These are phyloP conservation scores for Auricularia cornea DNA, from an alignment of 768 basidiomycete genomes.

Conservation along the genomic window DNA sequence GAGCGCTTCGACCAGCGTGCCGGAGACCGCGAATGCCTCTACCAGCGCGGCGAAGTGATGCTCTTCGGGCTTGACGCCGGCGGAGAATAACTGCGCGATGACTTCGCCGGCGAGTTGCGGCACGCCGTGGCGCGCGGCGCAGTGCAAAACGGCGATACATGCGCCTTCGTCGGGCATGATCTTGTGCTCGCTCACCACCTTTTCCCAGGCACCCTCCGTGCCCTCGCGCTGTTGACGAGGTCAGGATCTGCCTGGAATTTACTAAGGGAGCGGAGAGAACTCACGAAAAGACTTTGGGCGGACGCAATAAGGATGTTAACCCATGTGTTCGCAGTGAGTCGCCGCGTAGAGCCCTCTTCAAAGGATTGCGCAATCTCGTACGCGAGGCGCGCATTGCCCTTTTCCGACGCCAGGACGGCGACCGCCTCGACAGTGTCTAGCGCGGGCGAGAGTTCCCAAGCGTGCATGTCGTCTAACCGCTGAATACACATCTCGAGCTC, in stretches of 20 bases:
- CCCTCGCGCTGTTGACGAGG: slow-evolving; percentile 49
- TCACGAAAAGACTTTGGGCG: slow-evolving; percentile 58
- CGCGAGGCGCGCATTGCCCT: slow-evolving; percentile 56
- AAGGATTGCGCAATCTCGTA: slow-evolving; percentile 59
- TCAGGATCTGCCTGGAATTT: neutral
- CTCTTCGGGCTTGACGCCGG: slow-evolving; percentile 48
- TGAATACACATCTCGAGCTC: slow-evolving; percentile 63
- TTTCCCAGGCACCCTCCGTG: slow-evolving; percentile 52
- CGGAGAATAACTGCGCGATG: slow-evolving; percentile 43
- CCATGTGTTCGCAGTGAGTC: slow-evolving; percentile 52
- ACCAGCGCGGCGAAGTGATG: slow-evolving; percentile 72
- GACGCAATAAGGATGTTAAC: slow-evolving; percentile 56
- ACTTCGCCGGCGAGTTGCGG: slow-evolving; percentile 62
- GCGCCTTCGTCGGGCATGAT: slow-evolving; percentile 68
- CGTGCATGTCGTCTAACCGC: slow-evolving; percentile 50
- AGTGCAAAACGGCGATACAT: slow-evolving; percentile 58
- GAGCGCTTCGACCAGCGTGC: slow-evolving; percentile 56
- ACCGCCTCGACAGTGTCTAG: slow-evolving; percentile 42
- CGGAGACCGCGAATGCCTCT: slow-evolving; percentile 57
- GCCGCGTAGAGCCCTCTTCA: slow-evolving; percentile 46
- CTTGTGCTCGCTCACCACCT: slow-evolving; percentile 41
- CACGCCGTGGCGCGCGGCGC: slow-evolving; percentile 65
- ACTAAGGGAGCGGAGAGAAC: slow-evolving; percentile 22
- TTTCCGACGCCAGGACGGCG: slow-evolving; percentile 44
- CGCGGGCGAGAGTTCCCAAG: slow-evolving; percentile 40